phyloP scores from a whole-genome alignment of 2,329 filamentous ascomycete genomes.

The Dactylellina sp. region DNA sequence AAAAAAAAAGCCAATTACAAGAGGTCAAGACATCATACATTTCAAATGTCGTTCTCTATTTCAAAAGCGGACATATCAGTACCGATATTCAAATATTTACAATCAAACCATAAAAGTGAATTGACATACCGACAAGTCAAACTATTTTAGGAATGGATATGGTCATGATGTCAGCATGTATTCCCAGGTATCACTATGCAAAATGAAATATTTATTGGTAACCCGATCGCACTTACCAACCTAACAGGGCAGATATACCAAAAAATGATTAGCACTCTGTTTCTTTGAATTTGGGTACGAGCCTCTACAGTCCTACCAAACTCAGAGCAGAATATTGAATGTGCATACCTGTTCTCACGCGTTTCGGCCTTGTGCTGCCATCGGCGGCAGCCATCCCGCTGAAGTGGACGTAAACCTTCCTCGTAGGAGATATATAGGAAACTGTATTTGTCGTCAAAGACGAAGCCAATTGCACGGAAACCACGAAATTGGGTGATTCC shows the following conservation, averaged over 20 bases:
- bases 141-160: conserved; percentile 62
- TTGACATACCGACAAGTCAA: conserved; percentile 77
- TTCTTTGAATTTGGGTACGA: no score
- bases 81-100: conserved; percentile 47
- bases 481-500: conserved; percentile 6
- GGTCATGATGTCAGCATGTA: conserved; percentile 18
- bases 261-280: neutral
- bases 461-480: conserved; percentile 12
- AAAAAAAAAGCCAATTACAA: neutral
- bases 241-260: conserved; percentile 18
- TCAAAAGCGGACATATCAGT: conserved; percentile 35
- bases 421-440: conserved; percentile 3
- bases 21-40: conserved; percentile 53
- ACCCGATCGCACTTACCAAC: conserved; percentile 50
- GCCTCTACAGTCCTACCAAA: neutral
- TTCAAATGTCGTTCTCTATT: conserved; percentile 60
- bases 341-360: conserved; percentile 81
- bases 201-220: conserved; percentile 1
- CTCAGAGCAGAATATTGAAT: conserved; percentile 25
- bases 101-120: neutral
- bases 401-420: conserved; percentile 26
- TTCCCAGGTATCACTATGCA: conserved; percentile 48
- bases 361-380: conserved; percentile 74
- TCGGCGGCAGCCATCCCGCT: conserved; percentile 53
- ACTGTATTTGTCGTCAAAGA: conserved; percentile 3